Conservation (phyloP, 345 rosid genomes). For the Bruguiera sexangula region DNA sequence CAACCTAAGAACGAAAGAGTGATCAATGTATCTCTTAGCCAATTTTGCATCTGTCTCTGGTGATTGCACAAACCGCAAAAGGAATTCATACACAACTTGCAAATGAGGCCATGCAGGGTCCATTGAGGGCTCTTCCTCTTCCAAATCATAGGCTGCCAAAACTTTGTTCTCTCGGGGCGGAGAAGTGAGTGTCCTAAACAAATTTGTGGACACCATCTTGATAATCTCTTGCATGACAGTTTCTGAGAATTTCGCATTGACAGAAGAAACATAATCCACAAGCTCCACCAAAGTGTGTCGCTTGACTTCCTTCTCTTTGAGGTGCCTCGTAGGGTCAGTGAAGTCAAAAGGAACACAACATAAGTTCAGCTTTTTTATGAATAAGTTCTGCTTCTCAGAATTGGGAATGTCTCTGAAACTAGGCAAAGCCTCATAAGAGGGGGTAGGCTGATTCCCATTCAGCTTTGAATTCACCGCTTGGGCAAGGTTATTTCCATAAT, state of each 20-base stretch:
- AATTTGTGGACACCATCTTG: conserved; percentile 7
- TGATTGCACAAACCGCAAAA: conserved; percentile 70
- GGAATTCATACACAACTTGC: conserved; percentile 75
- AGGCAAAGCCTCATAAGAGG: background rate
- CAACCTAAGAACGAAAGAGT: conserved; percentile 69
- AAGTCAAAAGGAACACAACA: background rate
- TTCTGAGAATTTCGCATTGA: background rate
- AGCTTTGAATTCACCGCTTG: conserved; percentile 40
- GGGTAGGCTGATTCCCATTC: conserved; percentile 39
- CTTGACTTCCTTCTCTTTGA: conserved; percentile 4
- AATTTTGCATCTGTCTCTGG: conserved; percentile 82
- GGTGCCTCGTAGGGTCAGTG: background rate
- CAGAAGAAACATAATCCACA: conserved; percentile 9
- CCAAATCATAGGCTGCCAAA: conserved; percentile 67
- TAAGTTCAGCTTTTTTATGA: background rate
- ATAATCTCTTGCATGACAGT: conserved; percentile 3
- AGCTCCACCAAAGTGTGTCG: conserved; percentile 7
- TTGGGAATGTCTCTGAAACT: conserved; percentile 1
- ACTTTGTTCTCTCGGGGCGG: conserved; percentile 60
- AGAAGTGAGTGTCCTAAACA: conserved; percentile 41
- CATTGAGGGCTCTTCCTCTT: conserved; percentile 74
- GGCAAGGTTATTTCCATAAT: conserved; percentile 42
- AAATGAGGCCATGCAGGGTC: conserved; percentile 87
- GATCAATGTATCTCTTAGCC: conserved; percentile 78
- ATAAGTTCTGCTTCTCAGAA: conserved; percentile 6